Base-by-base conservation (phyloP, 768 basidiomycete species). In the Amanita fuliginea region DNA sequence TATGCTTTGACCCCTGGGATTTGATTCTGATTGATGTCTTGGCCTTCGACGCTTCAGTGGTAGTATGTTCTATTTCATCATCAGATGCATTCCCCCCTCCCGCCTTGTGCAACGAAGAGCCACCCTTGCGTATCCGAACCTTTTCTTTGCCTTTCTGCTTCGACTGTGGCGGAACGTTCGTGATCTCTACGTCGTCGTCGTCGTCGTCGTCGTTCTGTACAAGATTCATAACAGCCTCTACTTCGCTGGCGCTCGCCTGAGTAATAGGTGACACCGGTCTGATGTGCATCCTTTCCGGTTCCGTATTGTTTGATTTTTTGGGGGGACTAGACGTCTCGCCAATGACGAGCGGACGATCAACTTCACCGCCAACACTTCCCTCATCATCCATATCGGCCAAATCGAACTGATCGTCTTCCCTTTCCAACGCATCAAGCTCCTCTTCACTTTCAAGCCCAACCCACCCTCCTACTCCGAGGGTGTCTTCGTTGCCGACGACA, bases 181-280 rank as follows among this genome's bases (percentile, higher is more conserved):
- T 51, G 11, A 48, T 40, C 21, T 55, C 57, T 3, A 55, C 54
- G 16, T 55, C 58, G 14, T 54, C 56, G 14, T 51, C 47, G 18
- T 44, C 43, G 1, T 32, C 32, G 14, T 51, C 47, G 18, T 42
- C 44, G 11, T 32, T 13, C 42, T 16, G 54, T 55, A 45, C 47
- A 8, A 47, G 50, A 14, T 47, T 54, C 10, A 62, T 51, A 11
- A 54, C 44, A 18, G 59, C 57, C 26, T 64, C 60, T 1, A 62
- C 63, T 55, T 69, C 65, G 39, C 57, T 57, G 33, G 58, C 32
- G 65, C 67, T 30, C 60, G 60, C 19, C 54, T 28, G 1, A 62
- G 64, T 14, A 51, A 47, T 18, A 53, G 48, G 53, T 49, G 35
- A 6, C 28, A 14, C 16, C 14, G 30, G 24, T 13, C 4, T 13